Evolutionary conservation across 106 monocot species (phyloP).

Genomic region (Dioscorea zingiberensis): DNA sequence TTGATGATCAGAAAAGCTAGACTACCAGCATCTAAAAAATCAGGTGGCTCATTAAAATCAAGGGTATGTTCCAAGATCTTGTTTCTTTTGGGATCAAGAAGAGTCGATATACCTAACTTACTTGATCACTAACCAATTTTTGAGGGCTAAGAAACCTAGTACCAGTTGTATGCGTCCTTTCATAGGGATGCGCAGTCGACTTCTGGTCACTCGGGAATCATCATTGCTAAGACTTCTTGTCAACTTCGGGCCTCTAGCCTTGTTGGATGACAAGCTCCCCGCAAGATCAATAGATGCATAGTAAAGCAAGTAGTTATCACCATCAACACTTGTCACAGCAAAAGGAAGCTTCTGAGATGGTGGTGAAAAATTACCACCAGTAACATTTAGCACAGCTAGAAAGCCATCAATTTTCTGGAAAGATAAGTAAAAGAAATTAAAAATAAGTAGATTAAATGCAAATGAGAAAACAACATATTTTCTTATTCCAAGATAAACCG

Average conservation of each 20-base stretch:
- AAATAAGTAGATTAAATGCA: constrained; percentile 5
- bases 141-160: constrained; percentile 27
- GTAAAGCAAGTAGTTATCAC: constrained; percentile 79
- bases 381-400: constrained; percentile 82
- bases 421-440: constrained; percentile 10
- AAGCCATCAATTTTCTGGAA: constrained; percentile 89
- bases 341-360: constrained; percentile 84
- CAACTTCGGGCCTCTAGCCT: constrained; percentile 42
- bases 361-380: constrained; percentile 75
- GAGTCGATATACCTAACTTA: constrained; percentile 23
- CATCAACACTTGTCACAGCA: constrained; percentile 74
- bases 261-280: constrained; percentile 38
- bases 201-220: constrained; percentile 59
- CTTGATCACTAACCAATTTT: constrained; percentile 28
- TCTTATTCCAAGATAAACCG: too few relatives aligned
- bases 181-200: constrained; percentile 76
- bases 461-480: too few relatives aligned
- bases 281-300: constrained; percentile 87
- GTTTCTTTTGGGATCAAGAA: not conserved
- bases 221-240: constrained; percentile 64
- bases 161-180: constrained; percentile 96
- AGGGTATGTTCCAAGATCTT: not conserved
- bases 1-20: too few relatives aligned
- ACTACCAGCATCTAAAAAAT: too few relatives aligned
- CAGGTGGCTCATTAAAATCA: too few relatives aligned